Conservation (phyloP, 495 filamentous ascomycete genomes). For the Neurospora hispaniola region DNA sequence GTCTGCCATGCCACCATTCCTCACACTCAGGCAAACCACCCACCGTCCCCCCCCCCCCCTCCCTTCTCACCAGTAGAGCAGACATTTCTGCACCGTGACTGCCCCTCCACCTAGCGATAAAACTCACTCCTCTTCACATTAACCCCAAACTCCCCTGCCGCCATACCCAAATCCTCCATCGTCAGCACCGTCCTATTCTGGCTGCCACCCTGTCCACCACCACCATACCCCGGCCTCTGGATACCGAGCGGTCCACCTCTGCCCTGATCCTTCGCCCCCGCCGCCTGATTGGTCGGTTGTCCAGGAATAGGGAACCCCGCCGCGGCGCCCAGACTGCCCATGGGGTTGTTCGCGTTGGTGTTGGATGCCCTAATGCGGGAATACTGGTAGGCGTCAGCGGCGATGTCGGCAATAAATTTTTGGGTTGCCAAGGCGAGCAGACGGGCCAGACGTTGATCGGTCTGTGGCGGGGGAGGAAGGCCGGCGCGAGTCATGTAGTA, state of each 20-base stretch:
- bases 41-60: no score
- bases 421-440: constrained; percentile 92
- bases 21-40: background rate
- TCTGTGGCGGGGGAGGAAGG: constrained; percentile 77
- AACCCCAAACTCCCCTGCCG: constrained; percentile 92
- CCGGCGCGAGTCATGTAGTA: constrained; percentile 96
- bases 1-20: background rate
- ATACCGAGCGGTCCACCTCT: constrained; percentile 66
- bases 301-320: constrained; percentile 58
- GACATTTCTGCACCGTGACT: no score
- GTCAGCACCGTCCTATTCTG: constrained; percentile 91
- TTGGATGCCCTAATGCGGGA: constrained; percentile 87
- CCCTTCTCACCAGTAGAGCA: background rate
- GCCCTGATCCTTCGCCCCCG: constrained; percentile 46
- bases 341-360: constrained; percentile 75
- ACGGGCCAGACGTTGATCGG: constrained; percentile 77
- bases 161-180: constrained; percentile 98
- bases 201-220: constrained; percentile 80
- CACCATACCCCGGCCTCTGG: constrained; percentile 83
- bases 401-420: constrained; percentile 96
- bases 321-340: constrained; percentile 73
- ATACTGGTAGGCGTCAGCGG: constrained; percentile 95
- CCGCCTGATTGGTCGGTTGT: constrained; percentile 43
- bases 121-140: constrained; percentile 96
- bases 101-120: constrained; percentile 59